Base-by-base conservation (phyloP, 2,329 filamentous ascomycete species). In the Pseudogymnoascus sp. region DNA sequence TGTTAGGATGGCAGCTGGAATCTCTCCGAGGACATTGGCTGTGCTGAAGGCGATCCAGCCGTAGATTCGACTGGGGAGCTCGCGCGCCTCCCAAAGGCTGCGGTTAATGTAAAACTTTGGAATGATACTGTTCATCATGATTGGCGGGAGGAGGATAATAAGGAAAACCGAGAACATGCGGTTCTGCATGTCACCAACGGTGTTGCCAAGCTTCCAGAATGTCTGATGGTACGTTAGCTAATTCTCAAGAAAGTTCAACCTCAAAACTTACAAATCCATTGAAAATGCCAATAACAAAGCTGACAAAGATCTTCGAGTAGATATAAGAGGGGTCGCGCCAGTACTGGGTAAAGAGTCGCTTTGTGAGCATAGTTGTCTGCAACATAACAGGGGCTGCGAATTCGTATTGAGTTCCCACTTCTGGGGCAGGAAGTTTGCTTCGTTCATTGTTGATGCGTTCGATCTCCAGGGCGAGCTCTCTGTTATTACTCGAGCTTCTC, bases 311-410 rank as follows among this genome's bases (percentile, higher is more conserved):
- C 58, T 78, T 78, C 67, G 78, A 78, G 71, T 76, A 76, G 63
- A 75, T 70, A 41, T 75, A 76, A 60, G 85, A 81, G 0, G 76
- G 78, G 69, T 88, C 88, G 62, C 87, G 80, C 74, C 77, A 89
- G 4, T 89, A 75, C 0, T 84, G 76, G 0, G 81, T 69, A 65
- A 84, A 85, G 73, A 79, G 82, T 28, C 89, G 87, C 3, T 80
- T 72, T 6, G 83, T 81, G 50, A 89, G 87, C 60, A 88, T 77
- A 65, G 78, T 82, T 47, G 86, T 74, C 70, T 93, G 90, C 35
- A 80, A 73, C 66, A 70, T 74, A 64, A 91, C 82, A 0, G 87
- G 80, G 4, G 84, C 85, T 0, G 90, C 89, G 64, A 91, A 93
- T 71, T 91, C 88, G 58, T 84, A 78, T 63, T 83, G 88, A 59